Evolutionary conservation across 371 early-diverging fungal genomes (phyloP).

Genomic region (Conidiobolus incongruus): DNA sequence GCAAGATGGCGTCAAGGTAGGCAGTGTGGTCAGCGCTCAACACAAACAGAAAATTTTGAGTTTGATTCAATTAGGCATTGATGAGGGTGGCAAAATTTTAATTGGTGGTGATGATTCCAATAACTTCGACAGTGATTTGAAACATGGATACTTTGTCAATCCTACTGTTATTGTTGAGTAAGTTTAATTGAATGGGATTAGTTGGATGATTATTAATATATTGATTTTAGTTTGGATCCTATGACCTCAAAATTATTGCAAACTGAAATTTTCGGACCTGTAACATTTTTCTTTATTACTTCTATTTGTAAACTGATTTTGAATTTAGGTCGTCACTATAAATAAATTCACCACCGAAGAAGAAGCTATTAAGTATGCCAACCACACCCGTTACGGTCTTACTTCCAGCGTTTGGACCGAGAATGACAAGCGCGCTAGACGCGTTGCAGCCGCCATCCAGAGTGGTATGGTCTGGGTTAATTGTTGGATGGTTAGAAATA

Average conservation of each 20-base stretch:
- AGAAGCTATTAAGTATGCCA: conserved; percentile 42
- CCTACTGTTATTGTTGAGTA: conserved; percentile 41
- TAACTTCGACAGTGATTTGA: conserved; percentile 3
- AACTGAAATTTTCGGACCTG: conserved; percentile 80
- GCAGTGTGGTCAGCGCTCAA: conserved; percentile 28
- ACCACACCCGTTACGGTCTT: conserved; percentile 52
- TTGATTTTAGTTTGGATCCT: conserved; percentile 9
- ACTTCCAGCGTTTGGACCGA: conserved; percentile 53
- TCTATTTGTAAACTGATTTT: neutral
- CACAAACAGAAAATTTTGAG: conserved; percentile 41
- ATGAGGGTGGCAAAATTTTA: conserved; percentile 38
- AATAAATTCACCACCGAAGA: conserved; percentile 41
- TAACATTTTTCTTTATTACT: conserved; percentile 6
- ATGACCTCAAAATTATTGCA: conserved; percentile 28
- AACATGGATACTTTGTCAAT: conserved; percentile 32
- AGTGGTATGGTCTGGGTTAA: conserved; percentile 51
- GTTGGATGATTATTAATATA: too few species aligned
- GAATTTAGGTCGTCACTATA: conserved; percentile 27
- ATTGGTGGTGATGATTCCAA: conserved; percentile 14
- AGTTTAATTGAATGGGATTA: too few species aligned
- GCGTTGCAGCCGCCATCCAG: conserved; percentile 25
- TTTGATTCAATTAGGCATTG: conserved; percentile 34
- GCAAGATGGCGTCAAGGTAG: conserved; percentile 20
- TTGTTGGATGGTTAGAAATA: conserved; percentile 43
- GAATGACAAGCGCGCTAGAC: conserved; percentile 27